Percentiles rank a stretch among this genome's conserved stretches.
phyloP scores from a whole-genome alignment of 2,329 filamentous ascomycete species.

The Chaetomiaceae sp. region DNA sequence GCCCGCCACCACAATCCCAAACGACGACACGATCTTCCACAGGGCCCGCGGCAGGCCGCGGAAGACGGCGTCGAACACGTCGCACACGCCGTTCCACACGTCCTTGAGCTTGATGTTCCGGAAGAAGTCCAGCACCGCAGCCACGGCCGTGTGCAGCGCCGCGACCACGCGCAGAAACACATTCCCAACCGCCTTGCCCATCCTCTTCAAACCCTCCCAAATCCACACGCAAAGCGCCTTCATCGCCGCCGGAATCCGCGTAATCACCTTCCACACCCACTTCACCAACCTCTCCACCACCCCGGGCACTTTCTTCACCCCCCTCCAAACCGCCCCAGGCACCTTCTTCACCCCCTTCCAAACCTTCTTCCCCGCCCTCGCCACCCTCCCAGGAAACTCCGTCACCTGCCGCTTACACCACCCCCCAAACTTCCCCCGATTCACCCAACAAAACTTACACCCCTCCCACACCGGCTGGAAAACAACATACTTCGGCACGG shows the following conservation, averaged over 20 bases:
- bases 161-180: slow-evolving; percentile 30
- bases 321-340: slow-evolving; percentile 15
- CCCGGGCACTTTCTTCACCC: slow-evolving; percentile 25
- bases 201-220: slow-evolving; percentile 25
- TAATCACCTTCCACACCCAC: slow-evolving; percentile 22
- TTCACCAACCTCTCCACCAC: slow-evolving; percentile 17
- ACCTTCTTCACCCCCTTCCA: slow-evolving; percentile 15
- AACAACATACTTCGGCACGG: slow-evolving; percentile 24
- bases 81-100: slow-evolving; percentile 34
- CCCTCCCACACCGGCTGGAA: slow-evolving; percentile 12
- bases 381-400: slow-evolving; percentile 28
- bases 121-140: slow-evolving; percentile 34
- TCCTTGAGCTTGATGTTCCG: slow-evolving; percentile 35
- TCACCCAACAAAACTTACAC: slow-evolving; percentile 27
- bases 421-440: slow-evolving; percentile 23
- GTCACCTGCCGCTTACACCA: slow-evolving; percentile 31
- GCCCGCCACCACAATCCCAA: slow-evolving; percentile 27
- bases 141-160: slow-evolving; percentile 33
- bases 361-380: slow-evolving; percentile 19
- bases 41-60: slow-evolving; percentile 26
- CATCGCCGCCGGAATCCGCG: slow-evolving; percentile 27
- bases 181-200: slow-evolving; percentile 26
- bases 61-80: slow-evolving; percentile 27
- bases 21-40: slow-evolving; percentile 22
- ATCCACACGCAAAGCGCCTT: slow-evolving; percentile 30